These are phyloP conservation scores for Fusarium musae DNA, from an alignment of 2,329 filamentous ascomycete species.

Conservation along the genomic window DNA sequence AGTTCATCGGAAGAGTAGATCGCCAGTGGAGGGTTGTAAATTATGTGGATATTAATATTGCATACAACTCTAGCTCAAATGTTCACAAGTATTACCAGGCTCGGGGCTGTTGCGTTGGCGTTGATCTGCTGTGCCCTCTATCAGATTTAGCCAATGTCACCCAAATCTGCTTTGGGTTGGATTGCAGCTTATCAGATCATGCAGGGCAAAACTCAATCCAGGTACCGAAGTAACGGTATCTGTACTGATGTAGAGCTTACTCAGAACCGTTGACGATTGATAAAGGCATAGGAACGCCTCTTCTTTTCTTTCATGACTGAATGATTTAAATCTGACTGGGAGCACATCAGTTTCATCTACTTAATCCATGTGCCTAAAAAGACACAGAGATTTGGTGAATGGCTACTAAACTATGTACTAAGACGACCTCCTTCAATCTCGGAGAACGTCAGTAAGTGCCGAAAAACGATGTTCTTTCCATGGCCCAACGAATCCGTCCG, in stretches of 20 bases:
- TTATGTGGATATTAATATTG: fast-evolving
- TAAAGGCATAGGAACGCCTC: fast-evolving
- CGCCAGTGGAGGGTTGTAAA: background rate
- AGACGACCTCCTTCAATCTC: too few relatives aligned
- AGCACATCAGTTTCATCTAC: background rate
- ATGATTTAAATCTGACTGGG: fast-evolving
- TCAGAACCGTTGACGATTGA: fast-evolving
- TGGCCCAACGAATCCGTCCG: background rate
- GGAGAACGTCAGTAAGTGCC: background rate
- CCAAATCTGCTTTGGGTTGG: background rate
- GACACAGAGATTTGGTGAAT: too few relatives aligned
- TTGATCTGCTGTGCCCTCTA: too few relatives aligned
- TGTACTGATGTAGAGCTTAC: background rate
- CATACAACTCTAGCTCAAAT: fast-evolving
- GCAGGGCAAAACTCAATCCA: background rate
- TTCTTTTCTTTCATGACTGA: fast-evolving
- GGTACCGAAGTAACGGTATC: background rate
- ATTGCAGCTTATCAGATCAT: background rate
- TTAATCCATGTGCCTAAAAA: background rate
- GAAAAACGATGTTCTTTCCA: background rate
- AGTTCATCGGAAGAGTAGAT: fast-evolving
- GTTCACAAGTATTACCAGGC: fast-evolving
- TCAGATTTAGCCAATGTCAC: background rate
- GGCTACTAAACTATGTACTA: too few relatives aligned
- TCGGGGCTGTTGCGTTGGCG: fast-evolving